These are phyloP conservation scores for Aschersonia sp. DNA, from an alignment of 2,329 filamentous ascomycete genomes.

Conservation along the genomic window DNA sequence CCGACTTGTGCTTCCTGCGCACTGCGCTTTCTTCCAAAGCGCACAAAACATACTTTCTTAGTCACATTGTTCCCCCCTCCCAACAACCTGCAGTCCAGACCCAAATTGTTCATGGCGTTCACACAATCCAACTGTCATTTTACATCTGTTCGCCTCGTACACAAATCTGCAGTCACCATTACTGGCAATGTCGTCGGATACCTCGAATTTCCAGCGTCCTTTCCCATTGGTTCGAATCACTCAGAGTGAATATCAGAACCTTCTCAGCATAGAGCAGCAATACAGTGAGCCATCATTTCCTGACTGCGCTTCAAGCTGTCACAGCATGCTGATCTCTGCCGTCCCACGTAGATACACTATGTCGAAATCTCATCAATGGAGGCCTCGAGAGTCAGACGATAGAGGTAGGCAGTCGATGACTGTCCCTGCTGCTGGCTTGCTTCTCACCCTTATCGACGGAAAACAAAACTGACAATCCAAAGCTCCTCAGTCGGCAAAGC, in stretches of 20 bases:
- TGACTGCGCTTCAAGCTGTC: background rate
- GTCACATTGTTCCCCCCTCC: too few species aligned
- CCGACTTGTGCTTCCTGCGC: too few species aligned
- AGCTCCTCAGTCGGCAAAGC: constrained; percentile 2
- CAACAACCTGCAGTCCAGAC: too few species aligned
- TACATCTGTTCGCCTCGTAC: too few species aligned
- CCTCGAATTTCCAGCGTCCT: background rate
- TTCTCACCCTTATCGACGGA: background rate
- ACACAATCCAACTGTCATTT: too few species aligned
- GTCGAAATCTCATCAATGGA: constrained; percentile 1
- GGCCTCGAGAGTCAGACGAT: constrained; percentile 1
- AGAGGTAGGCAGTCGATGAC: background rate
- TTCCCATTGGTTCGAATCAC: background rate
- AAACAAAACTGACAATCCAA: background rate
- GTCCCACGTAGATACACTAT: background rate
- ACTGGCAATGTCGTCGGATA: background rate
- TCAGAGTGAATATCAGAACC: constrained; percentile 1
- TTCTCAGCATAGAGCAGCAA: background rate
- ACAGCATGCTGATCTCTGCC: background rate
- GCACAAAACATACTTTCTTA: too few species aligned
- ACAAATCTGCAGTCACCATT: too few species aligned
- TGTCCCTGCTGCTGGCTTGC: background rate
- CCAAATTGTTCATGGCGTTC: too few species aligned
- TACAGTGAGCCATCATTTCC: background rate
- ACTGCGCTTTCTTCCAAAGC: too few species aligned